phyloP scores from a whole-genome alignment of 2,329 filamentous ascomycete genomes.

The Phaeosphaeria sp. region DNA sequence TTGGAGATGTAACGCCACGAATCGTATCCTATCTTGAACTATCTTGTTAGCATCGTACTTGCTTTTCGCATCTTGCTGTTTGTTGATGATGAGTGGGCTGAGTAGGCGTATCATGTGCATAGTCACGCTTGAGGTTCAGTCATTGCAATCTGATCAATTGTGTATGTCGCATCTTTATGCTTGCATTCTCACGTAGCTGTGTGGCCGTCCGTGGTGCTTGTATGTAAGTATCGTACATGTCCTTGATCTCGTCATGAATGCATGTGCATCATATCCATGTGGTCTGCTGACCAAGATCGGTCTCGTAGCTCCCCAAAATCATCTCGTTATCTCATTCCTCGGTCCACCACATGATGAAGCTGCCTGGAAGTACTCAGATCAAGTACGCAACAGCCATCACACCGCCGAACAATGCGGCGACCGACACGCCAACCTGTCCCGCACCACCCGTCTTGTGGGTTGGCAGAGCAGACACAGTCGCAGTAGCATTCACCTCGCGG shows the following conservation, averaged over 20 bases:
- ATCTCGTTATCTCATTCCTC: too few species aligned
- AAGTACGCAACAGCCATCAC: constrained; percentile 9
- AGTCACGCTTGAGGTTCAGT: neutral
- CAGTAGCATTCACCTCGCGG: neutral
- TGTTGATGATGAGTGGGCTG: neutral
- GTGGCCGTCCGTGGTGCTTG: neutral
- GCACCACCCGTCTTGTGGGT: constrained; percentile 6
- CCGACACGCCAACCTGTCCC: constrained; percentile 6
- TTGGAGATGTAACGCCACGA: neutral
- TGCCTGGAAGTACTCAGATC: neutral
- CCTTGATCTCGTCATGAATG: neutral
- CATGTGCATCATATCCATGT: too few species aligned
- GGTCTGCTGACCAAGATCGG: too few species aligned
- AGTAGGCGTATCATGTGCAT: neutral
- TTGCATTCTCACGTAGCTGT: neutral
- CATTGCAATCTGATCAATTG: neutral
- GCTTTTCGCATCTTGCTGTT: neutral
- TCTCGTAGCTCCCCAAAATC: too few species aligned
- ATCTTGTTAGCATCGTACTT: neutral
- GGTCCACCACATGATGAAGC: neutral
- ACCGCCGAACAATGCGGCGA: constrained; percentile 10
- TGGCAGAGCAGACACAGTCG: neutral
- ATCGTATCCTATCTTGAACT: too few species aligned
- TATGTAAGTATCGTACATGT: neutral
- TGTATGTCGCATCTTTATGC: neutral